Conservation (phyloP, 192 early-diverging fungal genomes). For the Kappamyces sp. region DNA sequence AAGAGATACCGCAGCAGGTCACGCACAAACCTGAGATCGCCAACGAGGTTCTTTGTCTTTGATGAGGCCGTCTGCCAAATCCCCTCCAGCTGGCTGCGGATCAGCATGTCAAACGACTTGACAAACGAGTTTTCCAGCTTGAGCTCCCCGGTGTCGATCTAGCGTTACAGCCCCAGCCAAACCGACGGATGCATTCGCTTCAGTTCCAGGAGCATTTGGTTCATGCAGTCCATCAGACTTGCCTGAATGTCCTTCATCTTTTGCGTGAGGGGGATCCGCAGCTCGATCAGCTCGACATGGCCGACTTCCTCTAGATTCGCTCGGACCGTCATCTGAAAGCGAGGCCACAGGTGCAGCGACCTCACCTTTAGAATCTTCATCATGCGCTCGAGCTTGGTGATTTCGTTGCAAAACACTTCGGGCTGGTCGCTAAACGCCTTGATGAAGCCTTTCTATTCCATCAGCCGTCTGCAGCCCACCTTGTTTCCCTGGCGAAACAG, state of each 20-base stretch:
- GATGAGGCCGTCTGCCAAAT: conserved; percentile 78
- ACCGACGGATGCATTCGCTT: conserved; percentile 54
- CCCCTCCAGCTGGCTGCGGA: conserved; percentile 72
- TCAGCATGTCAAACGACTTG: conserved; percentile 73
- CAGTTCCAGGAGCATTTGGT: conserved; percentile 70
- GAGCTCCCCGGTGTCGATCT: conserved; percentile 74
- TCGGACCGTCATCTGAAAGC: conserved; percentile 64
- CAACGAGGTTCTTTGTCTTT: conserved; percentile 68
- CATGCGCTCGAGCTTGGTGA: conserved; percentile 82
- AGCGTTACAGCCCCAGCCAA: conserved; percentile 16
- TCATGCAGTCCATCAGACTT: conserved; percentile 78
- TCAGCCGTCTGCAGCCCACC: conserved; percentile 19
- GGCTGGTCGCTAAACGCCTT: conserved; percentile 90
- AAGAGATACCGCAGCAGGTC: conserved; percentile 51
- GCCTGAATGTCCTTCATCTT: conserved; percentile 79
- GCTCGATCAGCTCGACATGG: conserved; percentile 61
- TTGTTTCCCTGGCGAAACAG: conserved; percentile 75
- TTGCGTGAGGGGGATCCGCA: conserved; percentile 71
- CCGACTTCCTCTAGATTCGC: conserved; percentile 43
- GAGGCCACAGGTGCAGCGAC: conserved; percentile 82
- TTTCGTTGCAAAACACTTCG: conserved; percentile 70
- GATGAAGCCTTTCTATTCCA: conserved; percentile 67
- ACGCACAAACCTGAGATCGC: conserved; percentile 68
- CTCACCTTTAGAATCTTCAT: conserved; percentile 75
- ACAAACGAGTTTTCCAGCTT: conserved; percentile 84